Base-by-base conservation (phyloP, 2,329 filamentous ascomycete species). In the Cladophialophora psammophila region DNA sequence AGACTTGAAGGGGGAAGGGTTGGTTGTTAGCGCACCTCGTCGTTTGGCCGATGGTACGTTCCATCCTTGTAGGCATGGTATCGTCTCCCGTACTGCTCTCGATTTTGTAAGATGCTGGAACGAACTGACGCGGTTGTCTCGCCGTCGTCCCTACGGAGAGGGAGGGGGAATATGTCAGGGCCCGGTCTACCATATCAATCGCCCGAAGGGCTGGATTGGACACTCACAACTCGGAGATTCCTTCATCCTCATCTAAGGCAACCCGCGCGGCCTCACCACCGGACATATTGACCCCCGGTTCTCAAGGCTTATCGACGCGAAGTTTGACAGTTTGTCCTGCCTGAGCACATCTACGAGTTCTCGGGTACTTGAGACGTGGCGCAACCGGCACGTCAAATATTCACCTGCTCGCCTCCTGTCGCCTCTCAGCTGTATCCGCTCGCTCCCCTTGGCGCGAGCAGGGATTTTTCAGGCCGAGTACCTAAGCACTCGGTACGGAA, bases 41-140 rank as follows among this genome's bases (percentile, higher is more conserved):
- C 52, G 31, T 55, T 55, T 55, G 52, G 52, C 5, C 52, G 52
- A 35, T 55, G 52, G 34, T 55, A 55, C 31, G 52, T n/a, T 15
- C 52, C 52, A 5, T 36, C 34, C 52, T 55, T 55, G 52, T 55
- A 55, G 3, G 52, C 52, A 13, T 55, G 52, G 18, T 55, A 55
- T 36, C 34, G 52, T 55, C 52, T 34, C 13, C 52, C 52, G 34
- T 35, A 36, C 31, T 55, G 31, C 4, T 34, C 52, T 8, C n/a
- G 20, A 9, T 55, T 34, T 8, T 55, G 31, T 3, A 55, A 13
- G 12, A 55, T 12, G 18, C 52, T 55, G 31, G 52, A 55, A 34
- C 31, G 31, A 4, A 55, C 52, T 5, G 52, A 55, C 3, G 52
- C 31, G 2, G 52, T 55, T 10, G 52, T 34, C 31, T 55, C 52